phyloP scores from a whole-genome alignment of 495 filamentous ascomycete genomes.

The Tetracladium setigerum region DNA sequence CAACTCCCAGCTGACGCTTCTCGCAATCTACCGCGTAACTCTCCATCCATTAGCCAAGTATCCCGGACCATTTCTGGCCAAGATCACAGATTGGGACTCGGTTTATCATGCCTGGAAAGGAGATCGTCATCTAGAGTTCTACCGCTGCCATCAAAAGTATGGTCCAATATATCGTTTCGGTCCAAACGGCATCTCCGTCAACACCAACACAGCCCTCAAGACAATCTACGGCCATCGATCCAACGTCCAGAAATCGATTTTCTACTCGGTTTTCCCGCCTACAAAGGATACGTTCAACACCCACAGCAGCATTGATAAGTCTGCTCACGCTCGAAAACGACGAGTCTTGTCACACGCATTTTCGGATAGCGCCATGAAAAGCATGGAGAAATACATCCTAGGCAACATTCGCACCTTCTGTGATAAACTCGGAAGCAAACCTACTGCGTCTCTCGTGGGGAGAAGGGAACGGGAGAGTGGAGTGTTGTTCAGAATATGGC shows the following conservation, averaged over 20 bases:
- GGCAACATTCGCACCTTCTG: conserved; percentile 42
- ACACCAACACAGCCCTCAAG: conserved; percentile 47
- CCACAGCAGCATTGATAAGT: conserved; percentile 51
- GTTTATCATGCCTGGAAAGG: conserved; percentile 51
- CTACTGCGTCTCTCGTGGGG: conserved; percentile 12
- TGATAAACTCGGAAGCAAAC: conserved; percentile 32
- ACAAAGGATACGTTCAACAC: conserved; percentile 47
- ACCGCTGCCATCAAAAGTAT: conserved; percentile 49
- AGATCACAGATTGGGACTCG: conserved; percentile 46
- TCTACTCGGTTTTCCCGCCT: conserved; percentile 56
- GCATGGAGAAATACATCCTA: conserved; percentile 51
- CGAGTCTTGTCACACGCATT: conserved; percentile 58
- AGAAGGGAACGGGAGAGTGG: conserved; percentile 31
- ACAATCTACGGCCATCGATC: conserved; percentile 52
- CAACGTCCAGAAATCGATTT: conserved; percentile 56
- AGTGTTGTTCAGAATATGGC: conserved; percentile 43
- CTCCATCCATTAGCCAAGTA: conserved; percentile 62
- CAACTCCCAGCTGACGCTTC: conserved; percentile 4
- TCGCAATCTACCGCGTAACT: conserved; percentile 41
- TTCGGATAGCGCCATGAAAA: conserved; percentile 47
- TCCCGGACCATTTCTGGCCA: conserved; percentile 53
- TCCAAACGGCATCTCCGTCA: conserved; percentile 54
- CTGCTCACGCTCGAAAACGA: conserved; percentile 53
- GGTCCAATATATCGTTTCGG: conserved; percentile 52
- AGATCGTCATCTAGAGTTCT: conserved; percentile 53